Percentiles rank a stretch among this genome's conserved stretches.
These are phyloP conservation scores for Diplodia corticola DNA, from an alignment of 2,329 filamentous ascomycete species.

Conservation along the genomic window DNA sequence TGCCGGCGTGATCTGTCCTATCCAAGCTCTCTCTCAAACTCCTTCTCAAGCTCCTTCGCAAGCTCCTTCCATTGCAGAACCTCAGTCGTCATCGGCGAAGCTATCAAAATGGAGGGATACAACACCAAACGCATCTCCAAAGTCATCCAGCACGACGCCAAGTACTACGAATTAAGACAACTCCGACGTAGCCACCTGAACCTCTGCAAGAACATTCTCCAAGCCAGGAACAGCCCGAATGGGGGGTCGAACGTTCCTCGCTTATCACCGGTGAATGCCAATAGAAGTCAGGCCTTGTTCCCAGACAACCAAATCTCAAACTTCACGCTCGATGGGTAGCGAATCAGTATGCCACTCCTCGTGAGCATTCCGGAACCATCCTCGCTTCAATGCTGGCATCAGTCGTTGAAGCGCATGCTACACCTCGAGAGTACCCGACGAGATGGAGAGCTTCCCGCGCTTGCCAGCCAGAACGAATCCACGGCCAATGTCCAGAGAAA, in stretches of 20 bases:
- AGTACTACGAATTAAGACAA: background rate
- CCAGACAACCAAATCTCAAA: background rate
- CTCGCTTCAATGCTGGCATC: too few species aligned
- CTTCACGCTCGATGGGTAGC: background rate
- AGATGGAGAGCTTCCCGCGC: too few species aligned
- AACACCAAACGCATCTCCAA: background rate
- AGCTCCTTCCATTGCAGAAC: background rate
- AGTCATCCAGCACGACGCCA: background rate
- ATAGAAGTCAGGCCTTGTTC: background rate
- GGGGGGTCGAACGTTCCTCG: background rate
- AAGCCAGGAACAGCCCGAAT: background rate
- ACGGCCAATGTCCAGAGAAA: too few species aligned
- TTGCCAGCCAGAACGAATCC: too few species aligned
- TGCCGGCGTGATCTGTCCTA: too few species aligned
- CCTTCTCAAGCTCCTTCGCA: background rate
- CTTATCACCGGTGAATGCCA: background rate
- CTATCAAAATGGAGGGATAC: background rate
- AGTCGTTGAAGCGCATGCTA: too few species aligned
- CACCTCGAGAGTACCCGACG: too few species aligned
- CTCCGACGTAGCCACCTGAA: background rate
- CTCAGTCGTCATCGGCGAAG: background rate
- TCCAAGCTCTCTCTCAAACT: too few species aligned
- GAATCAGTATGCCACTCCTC: too few species aligned
- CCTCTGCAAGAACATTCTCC: background rate
- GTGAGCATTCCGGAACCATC: too few species aligned